Evolutionary conservation across 331 rosid genomes (phyloP).

Genomic region (Saraca asoca): DNA sequence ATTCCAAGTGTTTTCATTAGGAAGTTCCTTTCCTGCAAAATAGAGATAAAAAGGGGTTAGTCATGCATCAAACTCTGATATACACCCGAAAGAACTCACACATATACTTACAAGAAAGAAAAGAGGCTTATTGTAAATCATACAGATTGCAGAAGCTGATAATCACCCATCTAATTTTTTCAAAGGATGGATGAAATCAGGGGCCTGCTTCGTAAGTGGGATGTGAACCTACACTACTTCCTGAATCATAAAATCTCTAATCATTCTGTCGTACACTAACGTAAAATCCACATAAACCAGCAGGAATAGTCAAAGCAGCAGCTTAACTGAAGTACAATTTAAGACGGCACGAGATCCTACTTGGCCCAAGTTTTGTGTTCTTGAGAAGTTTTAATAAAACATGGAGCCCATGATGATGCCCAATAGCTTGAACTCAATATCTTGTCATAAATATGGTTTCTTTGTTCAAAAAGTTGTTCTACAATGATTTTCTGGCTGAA

Average conservation of each 20-base stretch:
- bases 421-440: slow-evolving; percentile 17
- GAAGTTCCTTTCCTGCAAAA: slow-evolving; percentile 90
- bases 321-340: slow-evolving; percentile 9
- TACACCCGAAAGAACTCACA: neutral
- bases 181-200: neutral
- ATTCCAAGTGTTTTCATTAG: slow-evolving; percentile 93
- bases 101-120: neutral
- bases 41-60: slow-evolving; percentile 28
- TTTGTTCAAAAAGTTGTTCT: slow-evolving; percentile 5
- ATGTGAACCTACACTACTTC: neutral
- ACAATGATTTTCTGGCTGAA: slow-evolving; percentile 16
- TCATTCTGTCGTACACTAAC: neutral
- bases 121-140: slow-evolving; percentile 12
- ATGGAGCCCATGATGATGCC: slow-evolving; percentile 22
- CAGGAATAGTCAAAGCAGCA: slow-evolving; percentile 19
- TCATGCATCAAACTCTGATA: slow-evolving; percentile 24
- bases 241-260: neutral
- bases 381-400: slow-evolving; percentile 6
- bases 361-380: slow-evolving; percentile 1
- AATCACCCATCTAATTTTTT: slow-evolving; percentile 3
- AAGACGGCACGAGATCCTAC: slow-evolving; percentile 3
- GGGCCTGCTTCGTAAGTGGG: neutral
- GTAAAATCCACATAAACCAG: slow-evolving; percentile 15
- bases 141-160: slow-evolving; percentile 8
- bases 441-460: slow-evolving; percentile 7